phyloP scores from a whole-genome alignment of 352 stramenopile genomes.

The Pythium dissimile region DNA sequence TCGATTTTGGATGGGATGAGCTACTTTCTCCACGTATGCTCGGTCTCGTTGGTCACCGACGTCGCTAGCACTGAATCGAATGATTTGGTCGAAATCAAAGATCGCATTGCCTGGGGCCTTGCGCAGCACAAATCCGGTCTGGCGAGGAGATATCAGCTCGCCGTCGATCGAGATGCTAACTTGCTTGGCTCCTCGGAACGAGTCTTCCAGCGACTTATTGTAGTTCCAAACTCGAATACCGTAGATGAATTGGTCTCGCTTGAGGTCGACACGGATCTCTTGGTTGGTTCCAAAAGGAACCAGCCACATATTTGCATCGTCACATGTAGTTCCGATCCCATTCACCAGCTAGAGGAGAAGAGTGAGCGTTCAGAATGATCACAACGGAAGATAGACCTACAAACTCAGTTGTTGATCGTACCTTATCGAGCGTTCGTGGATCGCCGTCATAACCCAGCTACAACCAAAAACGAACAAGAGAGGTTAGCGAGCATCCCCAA shows the following conservation, averaged over 20 bases:
- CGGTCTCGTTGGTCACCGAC: slow-evolving; percentile 10
- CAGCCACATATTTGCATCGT: slow-evolving; percentile 91
- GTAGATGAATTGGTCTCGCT: slow-evolving; percentile 45
- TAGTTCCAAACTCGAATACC: slow-evolving; percentile 81
- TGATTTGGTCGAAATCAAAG: slow-evolving; percentile 75
- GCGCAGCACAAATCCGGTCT: slow-evolving; percentile 62
- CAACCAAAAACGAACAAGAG: too few species aligned
- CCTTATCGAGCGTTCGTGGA: slow-evolving; percentile 86
- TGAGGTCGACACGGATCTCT: slow-evolving; percentile 61
- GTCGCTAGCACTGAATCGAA: slow-evolving; percentile 34
- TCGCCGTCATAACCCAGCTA: slow-evolving; percentile 74
- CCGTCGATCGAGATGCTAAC: slow-evolving; percentile 49
- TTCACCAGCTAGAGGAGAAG: slow-evolving; percentile 61
- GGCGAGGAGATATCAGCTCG: slow-evolving; percentile 40
- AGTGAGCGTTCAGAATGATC: neutral
- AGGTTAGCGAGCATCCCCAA: too few species aligned
- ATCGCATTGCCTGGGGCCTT: slow-evolving; percentile 68
- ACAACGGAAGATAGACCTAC: neutral
- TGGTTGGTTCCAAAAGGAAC: slow-evolving; percentile 50
- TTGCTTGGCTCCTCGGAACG: slow-evolving; percentile 64
- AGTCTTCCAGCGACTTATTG: slow-evolving; percentile 77
- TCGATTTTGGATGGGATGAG: slow-evolving; percentile 33
- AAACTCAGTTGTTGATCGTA: slow-evolving; percentile 6
- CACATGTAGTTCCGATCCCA: slow-evolving; percentile 69
- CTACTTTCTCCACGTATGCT: slow-evolving; percentile 36